phyloP scores from a whole-genome alignment of 164 flowering plant genomes.

The Kingdonia uniflora region DNA sequence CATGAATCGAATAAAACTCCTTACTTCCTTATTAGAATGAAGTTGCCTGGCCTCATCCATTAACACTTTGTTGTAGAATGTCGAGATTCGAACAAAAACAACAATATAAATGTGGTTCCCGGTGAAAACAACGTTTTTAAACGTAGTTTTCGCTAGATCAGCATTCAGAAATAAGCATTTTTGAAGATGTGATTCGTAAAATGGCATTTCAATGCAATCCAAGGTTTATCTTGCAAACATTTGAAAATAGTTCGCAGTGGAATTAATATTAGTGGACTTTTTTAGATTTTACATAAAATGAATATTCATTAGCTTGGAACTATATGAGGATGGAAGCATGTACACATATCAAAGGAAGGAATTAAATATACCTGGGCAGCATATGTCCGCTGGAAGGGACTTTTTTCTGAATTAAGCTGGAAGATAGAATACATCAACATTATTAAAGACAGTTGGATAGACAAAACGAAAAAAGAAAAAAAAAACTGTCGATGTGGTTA shows the following conservation, averaged over 20 bases:
- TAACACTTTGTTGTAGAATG: too few species aligned
- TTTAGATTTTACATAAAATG: not conserved
- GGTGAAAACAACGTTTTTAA: too few species aligned
- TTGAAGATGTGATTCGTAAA: too few species aligned
- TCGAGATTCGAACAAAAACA: too few species aligned
- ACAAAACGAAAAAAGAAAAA: not conserved
- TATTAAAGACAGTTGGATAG: not conserved
- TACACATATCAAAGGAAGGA: not conserved
- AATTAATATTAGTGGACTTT: too few species aligned
- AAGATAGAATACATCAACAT: constrained; percentile 6
- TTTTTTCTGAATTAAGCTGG: constrained; percentile 92
- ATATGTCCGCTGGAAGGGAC: constrained; percentile 97
- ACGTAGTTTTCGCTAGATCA: too few species aligned
- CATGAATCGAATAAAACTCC: too few species aligned
- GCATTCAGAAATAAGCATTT: too few species aligned
- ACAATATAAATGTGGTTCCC: too few species aligned
- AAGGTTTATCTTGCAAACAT: not conserved
- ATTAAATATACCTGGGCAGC: constrained; percentile 62
- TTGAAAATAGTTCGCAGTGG: not conserved
- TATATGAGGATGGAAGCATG: not conserved
- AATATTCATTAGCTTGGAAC: not conserved
- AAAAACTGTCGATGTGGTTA: too few species aligned
- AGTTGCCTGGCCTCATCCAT: too few species aligned
- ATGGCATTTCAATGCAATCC: not conserved
- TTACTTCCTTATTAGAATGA: too few species aligned